Evolutionary conservation across 2,329 filamentous ascomycete genomes (phyloP), one percentile per base, ranked within the genome.

Genomic region (Colletotrichum lini): DNA sequence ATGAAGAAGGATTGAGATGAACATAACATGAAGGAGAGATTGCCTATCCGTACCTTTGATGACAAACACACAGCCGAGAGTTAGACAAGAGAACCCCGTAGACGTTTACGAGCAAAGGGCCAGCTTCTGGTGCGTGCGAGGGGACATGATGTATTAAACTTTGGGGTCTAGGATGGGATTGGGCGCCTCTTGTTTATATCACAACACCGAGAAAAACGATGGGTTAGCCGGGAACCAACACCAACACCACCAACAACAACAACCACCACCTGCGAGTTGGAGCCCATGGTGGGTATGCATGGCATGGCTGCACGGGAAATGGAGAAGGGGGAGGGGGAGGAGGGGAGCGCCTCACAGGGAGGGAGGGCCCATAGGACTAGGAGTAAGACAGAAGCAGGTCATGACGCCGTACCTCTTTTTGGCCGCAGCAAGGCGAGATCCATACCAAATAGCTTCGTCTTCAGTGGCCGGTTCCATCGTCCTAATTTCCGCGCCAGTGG

Each of bases 401-500:
- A 45, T 56, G 57, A 57, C 63, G 50, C 49, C 35, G 50, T 52
- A 56, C 49, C 35, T 35, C 38, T 12, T 35, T 42, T 16, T n/a
- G 42, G 64, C 68, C 60, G 58, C 58, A 59, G 65, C 44, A 64
- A 54, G 53, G 61, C 45, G 56, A 57, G 40, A 63, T 49, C 45
- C 52, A 45, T 53, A 49, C 57, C 64, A 45, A 59, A 71, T 64
- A 54, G 65, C 68, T 59, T 68, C 65, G 40, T 54, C 40, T 53
- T 35, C 60, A 69, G 53, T 59, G 53, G 60, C 66, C 38, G 4
- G 13, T 61, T 10, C 35, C 57, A 62, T 42, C 58, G 38, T 35
- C 8, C 58, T 69, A 47, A 69, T 72, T 21, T 68, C 69, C 65
- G 69, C 69, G 49, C 44, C 65, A 64, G 69, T 68, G 69, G 69